phyloP scores from a whole-genome alignment of 78 protist species.

The Dictyostelium citrinum region DNA sequence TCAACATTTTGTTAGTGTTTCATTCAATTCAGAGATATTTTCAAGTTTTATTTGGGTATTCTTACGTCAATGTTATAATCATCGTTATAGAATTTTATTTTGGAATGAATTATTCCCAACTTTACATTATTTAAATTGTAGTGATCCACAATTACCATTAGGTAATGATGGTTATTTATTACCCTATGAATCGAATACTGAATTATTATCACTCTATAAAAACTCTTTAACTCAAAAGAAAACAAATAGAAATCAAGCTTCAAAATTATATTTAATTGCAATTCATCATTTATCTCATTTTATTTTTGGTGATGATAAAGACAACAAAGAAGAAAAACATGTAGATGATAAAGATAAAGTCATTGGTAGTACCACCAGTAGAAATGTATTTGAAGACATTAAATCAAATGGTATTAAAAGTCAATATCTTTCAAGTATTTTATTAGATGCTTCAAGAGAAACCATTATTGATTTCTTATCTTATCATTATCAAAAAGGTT shows the following conservation, averaged over 20 bases:
- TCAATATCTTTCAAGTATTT: background rate
- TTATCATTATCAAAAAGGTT: constrained; percentile 3
- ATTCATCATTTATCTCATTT: constrained; percentile 47
- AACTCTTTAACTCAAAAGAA: constrained; percentile 9
- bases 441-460: constrained; percentile 5
- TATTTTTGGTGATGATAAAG: background rate
- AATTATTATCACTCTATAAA: constrained; percentile 33
- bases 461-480: constrained; percentile 12
- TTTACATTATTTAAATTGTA: background rate
- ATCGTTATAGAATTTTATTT: background rate
- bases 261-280: constrained; percentile 60
- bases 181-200: constrained; percentile 6
- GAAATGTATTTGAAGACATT: background rate
- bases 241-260: background rate
- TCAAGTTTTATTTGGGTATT: constrained; percentile 41
- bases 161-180: constrained; percentile 36
- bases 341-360: background rate
- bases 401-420: constrained; percentile 2
- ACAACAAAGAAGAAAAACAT: no score
- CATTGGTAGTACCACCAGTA: no score
- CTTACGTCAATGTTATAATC: constrained; percentile 18
- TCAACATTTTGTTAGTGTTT: background rate
- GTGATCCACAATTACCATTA: constrained; percentile 19
- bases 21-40: constrained; percentile 37
- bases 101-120: constrained; percentile 68